phyloP scores from a whole-genome alignment of 768 basidiomycete species.

The Suillus alpinus region DNA sequence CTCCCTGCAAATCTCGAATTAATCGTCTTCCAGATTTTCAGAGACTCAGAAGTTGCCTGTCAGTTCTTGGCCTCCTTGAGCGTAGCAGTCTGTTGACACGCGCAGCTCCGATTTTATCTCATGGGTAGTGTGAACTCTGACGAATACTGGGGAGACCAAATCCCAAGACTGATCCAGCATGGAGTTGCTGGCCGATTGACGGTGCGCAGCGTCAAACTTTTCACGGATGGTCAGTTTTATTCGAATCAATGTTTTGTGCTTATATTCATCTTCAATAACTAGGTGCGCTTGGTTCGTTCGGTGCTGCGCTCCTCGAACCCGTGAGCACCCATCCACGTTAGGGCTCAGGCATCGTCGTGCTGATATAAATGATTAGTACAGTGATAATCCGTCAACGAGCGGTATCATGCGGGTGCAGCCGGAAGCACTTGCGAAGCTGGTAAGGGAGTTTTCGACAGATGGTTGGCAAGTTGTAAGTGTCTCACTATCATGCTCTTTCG shows the following conservation, averaged over 20 bases:
- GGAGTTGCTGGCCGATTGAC: conserved; percentile 53
- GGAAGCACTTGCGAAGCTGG: conserved; percentile 49
- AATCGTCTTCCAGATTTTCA: conserved; percentile 52
- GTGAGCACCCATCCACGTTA: conserved; percentile 11
- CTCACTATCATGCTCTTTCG: background rate
- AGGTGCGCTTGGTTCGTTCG: conserved; percentile 91
- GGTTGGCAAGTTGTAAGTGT: conserved; percentile 80
- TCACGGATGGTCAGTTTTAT: conserved; percentile 60
- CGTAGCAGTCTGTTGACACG: background rate
- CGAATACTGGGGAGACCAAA: conserved; percentile 63
- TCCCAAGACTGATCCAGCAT: conserved; percentile 59
- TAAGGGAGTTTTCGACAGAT: conserved; percentile 64
- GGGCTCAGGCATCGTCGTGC: background rate
- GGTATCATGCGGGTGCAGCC: conserved; percentile 68
- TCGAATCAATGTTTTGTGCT: background rate
- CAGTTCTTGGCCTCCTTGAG: conserved; percentile 20
- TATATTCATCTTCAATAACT: conserved; percentile 21
- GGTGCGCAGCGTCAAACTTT: conserved; percentile 68
- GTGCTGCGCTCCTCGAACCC: conserved; percentile 83
- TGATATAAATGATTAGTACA: conserved; percentile 42
- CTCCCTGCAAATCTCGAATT: background rate
- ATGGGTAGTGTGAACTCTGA: conserved; percentile 55
- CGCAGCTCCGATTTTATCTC: conserved; percentile 58
- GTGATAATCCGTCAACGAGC: conserved; percentile 66
- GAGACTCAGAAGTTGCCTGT: conserved; percentile 68